These are phyloP conservation scores for Diaporthe sp. DNA, from an alignment of 2,329 filamentous ascomycete species.

Conservation along the genomic window DNA sequence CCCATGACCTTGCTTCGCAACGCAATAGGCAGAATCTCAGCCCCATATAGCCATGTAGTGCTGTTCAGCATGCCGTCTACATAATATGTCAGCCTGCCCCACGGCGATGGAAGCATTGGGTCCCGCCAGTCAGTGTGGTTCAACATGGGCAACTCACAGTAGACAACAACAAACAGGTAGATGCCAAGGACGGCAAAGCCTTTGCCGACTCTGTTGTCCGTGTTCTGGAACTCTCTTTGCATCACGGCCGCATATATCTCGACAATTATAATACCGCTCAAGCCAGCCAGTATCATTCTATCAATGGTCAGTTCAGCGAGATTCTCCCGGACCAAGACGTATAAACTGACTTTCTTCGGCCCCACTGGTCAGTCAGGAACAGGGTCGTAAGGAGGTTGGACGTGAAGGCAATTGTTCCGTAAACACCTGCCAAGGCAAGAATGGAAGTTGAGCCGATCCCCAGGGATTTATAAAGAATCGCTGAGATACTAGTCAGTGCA, in stretches of 20 bases:
- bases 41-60: slow-evolving; percentile 68
- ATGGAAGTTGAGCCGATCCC: slow-evolving; percentile 64
- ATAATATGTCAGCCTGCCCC: background rate
- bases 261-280: slow-evolving; percentile 65
- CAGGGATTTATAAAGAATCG: slow-evolving; percentile 67
- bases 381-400: slow-evolving; percentile 65
- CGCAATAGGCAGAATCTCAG: slow-evolving; percentile 66
- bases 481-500: slow-evolving; percentile 45
- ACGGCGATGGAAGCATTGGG: background rate
- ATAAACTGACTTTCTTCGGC: slow-evolving; percentile 62
- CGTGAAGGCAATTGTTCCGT: slow-evolving; percentile 66
- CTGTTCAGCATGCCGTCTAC: slow-evolving; percentile 65
- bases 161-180: slow-evolving; percentile 69
- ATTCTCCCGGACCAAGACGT: no score
- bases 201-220: slow-evolving; percentile 67
- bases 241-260: slow-evolving; percentile 72
- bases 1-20: slow-evolving; percentile 69
- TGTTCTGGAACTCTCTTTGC: slow-evolving; percentile 69
- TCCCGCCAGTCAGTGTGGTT: background rate
- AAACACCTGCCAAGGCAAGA: slow-evolving; percentile 66
- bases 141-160: slow-evolving; percentile 55
- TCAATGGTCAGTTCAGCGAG: background rate
- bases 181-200: slow-evolving; percentile 72
- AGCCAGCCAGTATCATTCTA: slow-evolving; percentile 68
- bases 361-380: slow-evolving; percentile 70